phyloP scores from a whole-genome alignment of 2,329 filamentous ascomycete species.

The Penicillium brasilianum region DNA sequence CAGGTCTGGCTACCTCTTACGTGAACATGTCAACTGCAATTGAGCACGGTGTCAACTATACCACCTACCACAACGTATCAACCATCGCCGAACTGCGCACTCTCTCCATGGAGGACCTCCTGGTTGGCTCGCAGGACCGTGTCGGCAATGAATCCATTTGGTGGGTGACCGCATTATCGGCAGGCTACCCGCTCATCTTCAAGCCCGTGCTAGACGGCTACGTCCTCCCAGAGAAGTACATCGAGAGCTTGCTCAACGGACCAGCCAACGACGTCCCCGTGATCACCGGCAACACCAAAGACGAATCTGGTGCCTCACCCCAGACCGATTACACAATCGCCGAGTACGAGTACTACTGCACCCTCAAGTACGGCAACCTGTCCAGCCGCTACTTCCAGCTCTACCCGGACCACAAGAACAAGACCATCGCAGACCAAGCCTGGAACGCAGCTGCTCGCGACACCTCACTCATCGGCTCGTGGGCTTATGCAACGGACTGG shows the following conservation, averaged over 20 bases:
- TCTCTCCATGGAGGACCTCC: constrained; percentile 32
- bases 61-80: constrained; percentile 30
- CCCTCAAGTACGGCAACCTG: constrained; percentile 41
- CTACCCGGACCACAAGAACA: constrained; percentile 33
- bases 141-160: constrained; percentile 32
- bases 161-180: constrained; percentile 38
- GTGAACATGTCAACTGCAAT: constrained; percentile 36
- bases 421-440: constrained; percentile 26
- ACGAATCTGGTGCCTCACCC: constrained; percentile 37
- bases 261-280: constrained; percentile 44
- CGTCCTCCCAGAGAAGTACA: constrained; percentile 34
- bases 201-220: constrained; percentile 36
- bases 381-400: constrained; percentile 34
- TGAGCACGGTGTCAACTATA: constrained; percentile 34
- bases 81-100: constrained; percentile 31
- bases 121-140: constrained; percentile 34
- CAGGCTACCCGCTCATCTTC: constrained; percentile 37
- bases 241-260: constrained; percentile 32
- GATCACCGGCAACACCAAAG: constrained; percentile 44
- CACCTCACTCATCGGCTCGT: constrained; percentile 32
- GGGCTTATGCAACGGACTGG: constrained; percentile 38
- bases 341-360: constrained; percentile 34
- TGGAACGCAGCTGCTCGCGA: constrained; percentile 37
- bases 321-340: constrained; percentile 32
- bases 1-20: constrained; percentile 38